Evolutionary conservation across 768 basidiomycete genomes (phyloP), one percentile per base, ranked within the genome.

Genomic region (Termitomyces sp.): DNA sequence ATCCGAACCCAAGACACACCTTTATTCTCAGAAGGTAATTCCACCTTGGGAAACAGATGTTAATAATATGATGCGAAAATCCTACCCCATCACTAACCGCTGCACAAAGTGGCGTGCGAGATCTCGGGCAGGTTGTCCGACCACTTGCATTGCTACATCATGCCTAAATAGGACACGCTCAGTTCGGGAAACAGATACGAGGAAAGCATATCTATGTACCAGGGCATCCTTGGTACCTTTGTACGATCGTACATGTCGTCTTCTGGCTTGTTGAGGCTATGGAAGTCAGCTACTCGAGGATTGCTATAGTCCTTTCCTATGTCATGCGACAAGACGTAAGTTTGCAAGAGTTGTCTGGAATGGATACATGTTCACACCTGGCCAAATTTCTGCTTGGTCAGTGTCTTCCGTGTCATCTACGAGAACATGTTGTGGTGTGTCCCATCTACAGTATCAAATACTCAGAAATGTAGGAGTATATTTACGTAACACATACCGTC

Each of bases 251-350:
- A 94, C 89, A 96, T 92, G 65, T 98, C 93, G 60, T 98, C 93
- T 43, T 89, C 83, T 0, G 95, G 95, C 67, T 95, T 97, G 66
- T 86, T 80, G 47, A 99, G 79, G 1, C 80, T 81, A 59, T 90
- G 82, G 68, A 95, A 98, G 70, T 98, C 97, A 43, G 75, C 70
- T 10, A 95, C 75, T 16, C 97, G 85, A 38, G 90, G 89, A 63
- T 98, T 98, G 65, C 90, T 89, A 66, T 95, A 97, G 64, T 97
- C 95, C 74, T 98, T 98, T 60, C 93, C 93, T 92, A 43, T 45
- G 29, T 39, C 32, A 53, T 15, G 35, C 49, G 35, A 50, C 11
- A 3, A 38, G 29, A 4, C 10, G 25, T 50, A 5, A n/a, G 29
- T 10, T 49, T 42, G 20, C 27, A 45, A 27, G 33, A 45, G 5